Percentiles rank a stretch among this genome's conserved stretches.
Conservation (phyloP, 108 stramenopile species). For the Discostella stelligeroides region DNA sequence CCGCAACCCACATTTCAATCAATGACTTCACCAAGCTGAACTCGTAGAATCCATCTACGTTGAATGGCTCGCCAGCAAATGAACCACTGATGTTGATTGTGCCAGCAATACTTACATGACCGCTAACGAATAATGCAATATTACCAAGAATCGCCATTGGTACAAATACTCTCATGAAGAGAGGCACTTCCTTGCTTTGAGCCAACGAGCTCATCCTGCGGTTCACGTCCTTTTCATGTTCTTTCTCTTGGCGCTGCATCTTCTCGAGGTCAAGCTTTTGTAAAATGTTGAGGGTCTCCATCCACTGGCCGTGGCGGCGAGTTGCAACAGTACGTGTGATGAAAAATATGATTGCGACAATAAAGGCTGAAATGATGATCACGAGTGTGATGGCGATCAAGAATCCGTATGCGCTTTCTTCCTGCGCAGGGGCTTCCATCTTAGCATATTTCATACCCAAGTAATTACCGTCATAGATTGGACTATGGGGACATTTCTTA, state of each 20-base stretch:
- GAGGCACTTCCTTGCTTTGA: conserved; percentile 53
- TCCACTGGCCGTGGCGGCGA: conserved; percentile 59
- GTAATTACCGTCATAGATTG: conserved; percentile 48
- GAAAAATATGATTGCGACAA: conserved; percentile 29
- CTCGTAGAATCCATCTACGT: no score
- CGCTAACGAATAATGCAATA: no score
- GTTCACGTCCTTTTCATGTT: conserved; percentile 49
- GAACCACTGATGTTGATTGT: no score
- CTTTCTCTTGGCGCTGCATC: conserved; percentile 29
- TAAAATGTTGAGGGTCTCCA: conserved; percentile 46
- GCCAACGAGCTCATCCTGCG: conserved; percentile 56
- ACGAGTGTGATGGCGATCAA: conserved; percentile 48
- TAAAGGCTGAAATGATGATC: conserved; percentile 21
- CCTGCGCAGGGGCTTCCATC: conserved; percentile 18
- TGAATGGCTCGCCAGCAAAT: no score
- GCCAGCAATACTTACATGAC: no score
- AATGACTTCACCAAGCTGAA: no score
- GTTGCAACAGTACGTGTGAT: conserved; percentile 38
- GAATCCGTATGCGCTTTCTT: conserved; percentile 45
- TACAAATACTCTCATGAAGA: conserved; percentile 49
- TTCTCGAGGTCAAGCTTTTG: conserved; percentile 36
- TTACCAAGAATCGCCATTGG: conserved; percentile 72
- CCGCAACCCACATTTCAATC: no score
- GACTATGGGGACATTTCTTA: conserved; percentile 63
- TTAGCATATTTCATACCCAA: conserved; percentile 43